Conservation (phyloP, 2,329 filamentous ascomycete species). For the Elsinoe fawcettii region DNA sequence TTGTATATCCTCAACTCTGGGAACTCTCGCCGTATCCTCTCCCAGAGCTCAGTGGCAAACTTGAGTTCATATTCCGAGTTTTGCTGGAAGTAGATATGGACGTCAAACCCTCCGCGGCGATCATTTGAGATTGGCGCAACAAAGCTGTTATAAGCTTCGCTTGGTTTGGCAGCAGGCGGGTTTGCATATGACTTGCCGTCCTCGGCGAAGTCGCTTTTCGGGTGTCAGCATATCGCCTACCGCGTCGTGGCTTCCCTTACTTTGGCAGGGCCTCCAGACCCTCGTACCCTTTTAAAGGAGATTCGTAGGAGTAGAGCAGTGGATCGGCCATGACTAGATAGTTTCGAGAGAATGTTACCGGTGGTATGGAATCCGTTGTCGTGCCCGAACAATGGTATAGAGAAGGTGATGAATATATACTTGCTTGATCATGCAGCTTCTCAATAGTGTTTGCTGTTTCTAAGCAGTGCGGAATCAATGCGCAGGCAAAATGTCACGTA, state of each 20-base stretch:
- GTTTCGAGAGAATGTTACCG: too few relatives aligned
- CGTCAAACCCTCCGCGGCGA: slow-evolving; percentile 65
- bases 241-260: slow-evolving; percentile 20
- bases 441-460: background rate
- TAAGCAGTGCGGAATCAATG: slow-evolving; percentile 13
- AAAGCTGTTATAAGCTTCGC: slow-evolving; percentile 64
- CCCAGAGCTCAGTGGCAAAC: slow-evolving; percentile 66
- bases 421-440: background rate
- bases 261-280: slow-evolving; percentile 40
- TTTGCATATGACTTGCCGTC: slow-evolving; percentile 77
- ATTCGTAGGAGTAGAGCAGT: slow-evolving; percentile 47
- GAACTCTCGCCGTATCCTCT: slow-evolving; percentile 74
- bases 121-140: slow-evolving; percentile 59
- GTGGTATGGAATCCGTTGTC: too few relatives aligned
- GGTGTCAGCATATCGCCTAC: background rate
- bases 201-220: slow-evolving; percentile 48
- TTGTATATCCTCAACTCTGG: slow-evolving; percentile 77
- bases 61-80: slow-evolving; percentile 53
- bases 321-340: slow-evolving; percentile 40
- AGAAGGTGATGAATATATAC: too few relatives aligned
- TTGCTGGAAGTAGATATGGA: slow-evolving; percentile 76
- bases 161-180: slow-evolving; percentile 49
- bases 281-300: slow-evolving; percentile 46
- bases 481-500: background rate
- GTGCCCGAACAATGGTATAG: too few relatives aligned